Evolutionary conservation across 108 stramenopile genomes (phyloP).

Genomic region (Cylindrotheca fusiformis): DNA sequence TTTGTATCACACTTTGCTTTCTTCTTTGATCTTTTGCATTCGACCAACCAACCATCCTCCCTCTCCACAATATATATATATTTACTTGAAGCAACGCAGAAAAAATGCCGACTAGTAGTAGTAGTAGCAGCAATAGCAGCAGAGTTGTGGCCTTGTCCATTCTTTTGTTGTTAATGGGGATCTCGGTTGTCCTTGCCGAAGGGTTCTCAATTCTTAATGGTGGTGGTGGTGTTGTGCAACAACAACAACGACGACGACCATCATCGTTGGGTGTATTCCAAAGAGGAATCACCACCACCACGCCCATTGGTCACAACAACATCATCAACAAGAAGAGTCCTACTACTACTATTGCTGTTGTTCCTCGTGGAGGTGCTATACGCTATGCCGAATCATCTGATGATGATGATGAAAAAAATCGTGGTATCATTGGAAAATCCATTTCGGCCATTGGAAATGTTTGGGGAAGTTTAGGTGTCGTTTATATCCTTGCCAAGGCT

Average conservation of each 20-base stretch:
- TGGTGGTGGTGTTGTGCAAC: background rate
- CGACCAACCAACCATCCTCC: background rate
- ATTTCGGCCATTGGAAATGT: conserved; percentile 33
- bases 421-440: conserved; percentile 11
- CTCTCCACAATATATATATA: background rate
- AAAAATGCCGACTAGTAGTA: background rate
- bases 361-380: background rate
- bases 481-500: conserved; percentile 85
- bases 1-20: too few relatives aligned
- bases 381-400: background rate
- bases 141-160: background rate
- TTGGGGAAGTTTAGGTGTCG: conserved; percentile 88
- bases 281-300: too few relatives aligned
- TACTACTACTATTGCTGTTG: too few relatives aligned
- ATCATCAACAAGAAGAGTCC: too few relatives aligned
- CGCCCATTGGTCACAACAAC: too few relatives aligned
- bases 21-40: background rate
- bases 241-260: background rate
- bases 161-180: background rate
- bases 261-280: background rate
- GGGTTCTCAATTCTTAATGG: background rate
- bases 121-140: background rate
- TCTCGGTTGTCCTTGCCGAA: conserved; percentile 11
- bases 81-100: background rate
- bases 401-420: background rate